Conservation (phyloP, 495 filamentous ascomycete genomes). For the Penicillium turbatum region DNA sequence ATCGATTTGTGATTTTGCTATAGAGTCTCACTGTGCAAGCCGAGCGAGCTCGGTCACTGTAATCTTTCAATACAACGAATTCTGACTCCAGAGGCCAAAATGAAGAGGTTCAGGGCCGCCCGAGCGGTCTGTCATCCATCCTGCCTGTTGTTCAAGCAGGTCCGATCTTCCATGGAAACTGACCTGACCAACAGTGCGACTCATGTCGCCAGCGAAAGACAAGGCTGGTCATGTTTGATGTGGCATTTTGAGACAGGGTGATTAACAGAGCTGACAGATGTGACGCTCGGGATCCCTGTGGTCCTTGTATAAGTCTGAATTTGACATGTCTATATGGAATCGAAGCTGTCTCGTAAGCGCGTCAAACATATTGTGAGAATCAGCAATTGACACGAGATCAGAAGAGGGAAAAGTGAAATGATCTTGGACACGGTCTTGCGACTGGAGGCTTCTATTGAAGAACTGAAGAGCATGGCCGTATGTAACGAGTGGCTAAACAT, state of each 20-base stretch:
- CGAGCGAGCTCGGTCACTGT: too few relatives aligned
- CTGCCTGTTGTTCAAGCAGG: background rate
- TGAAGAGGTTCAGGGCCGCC: slow-evolving; percentile 11
- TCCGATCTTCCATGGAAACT: background rate
- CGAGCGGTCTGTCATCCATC: slow-evolving; percentile 6
- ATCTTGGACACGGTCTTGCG: slow-evolving; percentile 8
- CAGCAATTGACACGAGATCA: background rate
- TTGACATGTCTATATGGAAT: slow-evolving; percentile 8
- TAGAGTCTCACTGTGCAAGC: too few relatives aligned
- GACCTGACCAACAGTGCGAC: slow-evolving; percentile 1
- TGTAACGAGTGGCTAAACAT: background rate
- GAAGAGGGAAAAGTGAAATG: slow-evolving; percentile 9
- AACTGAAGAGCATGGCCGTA: slow-evolving; percentile 7
- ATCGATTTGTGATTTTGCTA: too few relatives aligned
- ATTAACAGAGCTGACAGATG: slow-evolving; percentile 5
- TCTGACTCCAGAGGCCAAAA: too few relatives aligned
- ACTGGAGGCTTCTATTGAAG: slow-evolving; percentile 7
- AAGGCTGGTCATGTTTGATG: slow-evolving; percentile 2
- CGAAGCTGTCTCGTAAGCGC: slow-evolving; percentile 7
- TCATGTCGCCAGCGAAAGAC: slow-evolving; percentile 12
- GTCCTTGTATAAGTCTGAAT: slow-evolving; percentile 3
- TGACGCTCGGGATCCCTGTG: slow-evolving; percentile 8
- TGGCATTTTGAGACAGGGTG: too few relatives aligned
- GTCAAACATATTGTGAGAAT: background rate
- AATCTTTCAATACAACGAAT: too few relatives aligned